phyloP scores from a whole-genome alignment of 164 flowering plant genomes.

The Nymphaea colorata region DNA sequence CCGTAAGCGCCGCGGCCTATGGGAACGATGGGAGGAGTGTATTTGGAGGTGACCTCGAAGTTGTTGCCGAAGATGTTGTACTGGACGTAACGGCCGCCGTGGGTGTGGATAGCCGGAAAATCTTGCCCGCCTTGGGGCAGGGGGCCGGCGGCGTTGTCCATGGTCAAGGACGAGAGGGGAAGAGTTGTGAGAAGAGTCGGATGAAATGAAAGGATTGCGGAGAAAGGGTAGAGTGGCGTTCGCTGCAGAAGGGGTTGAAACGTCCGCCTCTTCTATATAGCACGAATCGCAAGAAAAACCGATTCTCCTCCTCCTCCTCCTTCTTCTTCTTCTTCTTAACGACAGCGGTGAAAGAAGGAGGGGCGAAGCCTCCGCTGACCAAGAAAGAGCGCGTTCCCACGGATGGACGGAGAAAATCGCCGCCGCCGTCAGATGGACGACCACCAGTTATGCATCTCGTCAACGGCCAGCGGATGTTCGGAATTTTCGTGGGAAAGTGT shows the following conservation, averaged over 20 bases:
- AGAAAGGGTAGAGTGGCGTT: neutral
- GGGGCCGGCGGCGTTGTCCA: neutral
- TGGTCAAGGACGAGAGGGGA: neutral
- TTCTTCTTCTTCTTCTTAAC: neutral
- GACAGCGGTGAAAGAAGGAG: neutral
- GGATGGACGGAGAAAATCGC: neutral
- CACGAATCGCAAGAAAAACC: too few relatives aligned
- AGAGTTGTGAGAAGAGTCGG: neutral
- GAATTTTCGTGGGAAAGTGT: neutral
- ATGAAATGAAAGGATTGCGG: neutral
- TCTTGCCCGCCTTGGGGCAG: conserved; percentile 7
- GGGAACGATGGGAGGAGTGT: conserved; percentile 71
- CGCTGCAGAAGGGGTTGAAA: too few relatives aligned
- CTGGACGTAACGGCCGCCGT: conserved; percentile 60
- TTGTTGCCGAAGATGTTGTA: conserved; percentile 67
- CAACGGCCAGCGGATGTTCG: neutral
- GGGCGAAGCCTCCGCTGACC: neutral
- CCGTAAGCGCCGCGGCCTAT: conserved; percentile 97
- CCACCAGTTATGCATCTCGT: neutral
- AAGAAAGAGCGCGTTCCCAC: neutral
- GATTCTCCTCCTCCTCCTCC: too few relatives aligned
- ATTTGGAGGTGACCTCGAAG: conserved; percentile 75
- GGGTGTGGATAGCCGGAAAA: conserved; percentile 41
- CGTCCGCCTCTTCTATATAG: too few relatives aligned
- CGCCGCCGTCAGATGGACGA: neutral